Conservation (phyloP, 1,284 basidiomycete genomes). For the Tausonia pullulans region DNA sequence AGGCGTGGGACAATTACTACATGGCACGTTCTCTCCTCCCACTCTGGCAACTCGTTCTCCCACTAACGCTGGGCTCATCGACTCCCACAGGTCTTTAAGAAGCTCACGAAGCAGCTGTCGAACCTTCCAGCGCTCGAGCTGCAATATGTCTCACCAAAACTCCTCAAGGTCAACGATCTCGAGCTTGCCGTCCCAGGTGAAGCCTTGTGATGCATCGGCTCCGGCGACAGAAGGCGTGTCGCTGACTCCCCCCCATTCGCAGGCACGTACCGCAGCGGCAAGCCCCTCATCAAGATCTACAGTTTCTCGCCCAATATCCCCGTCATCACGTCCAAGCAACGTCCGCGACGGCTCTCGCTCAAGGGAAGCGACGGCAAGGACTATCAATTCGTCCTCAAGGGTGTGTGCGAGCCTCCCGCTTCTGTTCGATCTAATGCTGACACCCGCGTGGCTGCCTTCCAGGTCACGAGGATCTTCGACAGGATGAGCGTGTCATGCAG, state of each 20-base stretch:
- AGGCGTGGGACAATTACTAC: constrained; percentile 99
- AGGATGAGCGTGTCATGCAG: constrained; percentile 99
- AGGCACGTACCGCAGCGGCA: constrained; percentile 91
- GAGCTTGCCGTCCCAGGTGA: constrained; percentile 91
- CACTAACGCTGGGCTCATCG: too few relatives aligned
- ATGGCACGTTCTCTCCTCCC: constrained; percentile 43
- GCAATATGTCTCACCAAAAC: constrained; percentile 91
- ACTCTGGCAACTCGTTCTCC: too few relatives aligned
- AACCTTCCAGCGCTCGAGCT: constrained; percentile 83
- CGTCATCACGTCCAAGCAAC: constrained; percentile 97
- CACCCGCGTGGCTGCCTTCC: constrained; percentile 6
- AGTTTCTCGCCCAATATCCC: constrained; percentile 76
- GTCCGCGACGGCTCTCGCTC: constrained; percentile 78
- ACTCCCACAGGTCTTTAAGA: constrained; percentile 72
- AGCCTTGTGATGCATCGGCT: not conserved
- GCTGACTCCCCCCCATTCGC: not conserved
- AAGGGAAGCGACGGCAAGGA: constrained; percentile 88
- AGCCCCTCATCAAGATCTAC: constrained; percentile 69
- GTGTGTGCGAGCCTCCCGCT: constrained; percentile 32
- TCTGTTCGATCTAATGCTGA: too few relatives aligned
- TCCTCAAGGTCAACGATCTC: constrained; percentile 78
- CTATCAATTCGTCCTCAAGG: constrained; percentile 89
- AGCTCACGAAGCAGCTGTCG: constrained; percentile 88
- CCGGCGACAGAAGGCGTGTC: not conserved
- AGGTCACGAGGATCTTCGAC: constrained; percentile 98